Evolutionary conservation across 495 filamentous ascomycete genomes (phyloP).

Genomic region (Parmelia sp.): DNA sequence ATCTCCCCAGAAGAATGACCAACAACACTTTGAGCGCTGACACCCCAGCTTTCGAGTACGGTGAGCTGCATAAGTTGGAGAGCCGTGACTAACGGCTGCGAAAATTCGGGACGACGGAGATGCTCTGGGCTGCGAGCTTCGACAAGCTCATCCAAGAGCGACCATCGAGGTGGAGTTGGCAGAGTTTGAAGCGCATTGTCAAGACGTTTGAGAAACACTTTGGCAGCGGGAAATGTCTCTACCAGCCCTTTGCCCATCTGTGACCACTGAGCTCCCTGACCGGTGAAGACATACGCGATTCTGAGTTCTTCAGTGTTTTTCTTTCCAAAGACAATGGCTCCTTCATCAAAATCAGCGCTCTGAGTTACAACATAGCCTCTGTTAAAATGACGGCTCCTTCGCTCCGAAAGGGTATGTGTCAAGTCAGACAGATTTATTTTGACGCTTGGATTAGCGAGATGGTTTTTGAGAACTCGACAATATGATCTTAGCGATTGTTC

Average conservation of each 20-base stretch:
- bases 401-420: constrained; percentile 27
- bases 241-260: constrained; percentile 15
- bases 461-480: constrained; percentile 19
- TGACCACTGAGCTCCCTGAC: constrained; percentile 22
- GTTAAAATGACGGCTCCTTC: constrained; percentile 23
- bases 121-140: constrained; percentile 9
- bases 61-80: constrained; percentile 47
- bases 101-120: constrained; percentile 18
- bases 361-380: constrained; percentile 19
- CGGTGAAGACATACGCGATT: too few species aligned
- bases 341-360: not conserved
- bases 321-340: constrained; percentile 12
- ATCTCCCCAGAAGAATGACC: constrained; percentile 62
- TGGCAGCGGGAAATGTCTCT: too few species aligned
- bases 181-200: not conserved
- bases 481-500: constrained; percentile 26
- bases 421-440: constrained; percentile 23
- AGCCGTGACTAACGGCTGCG: constrained; percentile 36
- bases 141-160: constrained; percentile 23
- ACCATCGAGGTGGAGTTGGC: too few species aligned
- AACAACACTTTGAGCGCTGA: constrained; percentile 41
- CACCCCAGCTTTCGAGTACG: constrained; percentile 36
- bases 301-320: not conserved
- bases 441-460: constrained; percentile 27
- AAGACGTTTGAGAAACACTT: too few species aligned